Base-by-base conservation (phyloP, 176 grass and related monocot species). In the Thinopyrum elongatum region DNA sequence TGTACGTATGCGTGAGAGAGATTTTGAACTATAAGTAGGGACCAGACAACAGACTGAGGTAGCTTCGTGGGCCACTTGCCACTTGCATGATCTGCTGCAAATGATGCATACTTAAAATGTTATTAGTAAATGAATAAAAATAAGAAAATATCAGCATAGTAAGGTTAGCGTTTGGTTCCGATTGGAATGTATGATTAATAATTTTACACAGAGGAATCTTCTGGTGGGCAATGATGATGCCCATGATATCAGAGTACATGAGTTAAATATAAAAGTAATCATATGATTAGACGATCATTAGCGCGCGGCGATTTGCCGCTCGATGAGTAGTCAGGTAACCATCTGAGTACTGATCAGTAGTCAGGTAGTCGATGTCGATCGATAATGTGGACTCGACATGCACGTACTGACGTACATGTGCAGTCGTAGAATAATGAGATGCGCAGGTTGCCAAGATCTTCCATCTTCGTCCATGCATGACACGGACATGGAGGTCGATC, bases 61-160 rank as follows among this genome's bases (percentile, higher is more conserved):
- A 34, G 17, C 17, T 12, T 0, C 28, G 44, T 82, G 60, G 78
- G 46, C 33, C 77, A 69, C 13, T 53, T 47, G 35, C 26, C 35
- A 69, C 70, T 76, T 82, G 65, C 70, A 76, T 82, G 35, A 67
- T 83, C 53, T 78, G 38, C 35, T 84, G 5, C 38, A 33, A 51
- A 69, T 82, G 70, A 58, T 34, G 1, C 17, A 70, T 59, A 39
- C 16, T 81, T 55, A 26, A 22, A 41, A 7, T 62, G 16, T 5
- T 31, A 38, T 28, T 29, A 58, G 0, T 7, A 58, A 64, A 47
- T 15, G 8, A 63, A 65, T 6, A 30, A 11, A 62, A 10, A 29
- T 0, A 5, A 19, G 5, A 2, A 53, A 28, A 71, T 65, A 60
- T 80, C 26, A 65, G 13, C 12, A 29, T 34, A 19, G 15, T 65